These are phyloP conservation scores for Xylogone sp. DNA, from an alignment of 2,329 filamentous ascomycete species.

Conservation along the genomic window DNA sequence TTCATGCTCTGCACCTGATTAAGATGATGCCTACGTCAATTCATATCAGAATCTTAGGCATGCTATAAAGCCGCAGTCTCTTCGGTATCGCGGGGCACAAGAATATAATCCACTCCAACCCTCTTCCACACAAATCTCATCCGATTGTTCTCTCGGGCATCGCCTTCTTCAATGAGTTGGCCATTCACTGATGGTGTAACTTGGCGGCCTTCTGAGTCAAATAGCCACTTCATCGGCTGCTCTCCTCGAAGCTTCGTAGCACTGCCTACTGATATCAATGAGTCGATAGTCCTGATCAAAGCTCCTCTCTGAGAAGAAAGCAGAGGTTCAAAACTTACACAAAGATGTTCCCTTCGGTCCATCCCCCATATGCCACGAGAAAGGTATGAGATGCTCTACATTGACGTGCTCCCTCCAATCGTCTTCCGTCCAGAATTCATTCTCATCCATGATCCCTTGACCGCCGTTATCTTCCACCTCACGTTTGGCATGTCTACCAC, in stretches of 20 bases:
- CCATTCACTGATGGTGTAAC: slow-evolving; percentile 54
- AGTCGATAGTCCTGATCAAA: too few species aligned
- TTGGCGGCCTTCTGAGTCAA: slow-evolving; percentile 48
- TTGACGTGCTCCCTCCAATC: slow-evolving; percentile 50
- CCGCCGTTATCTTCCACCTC: neutral
- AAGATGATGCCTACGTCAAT: too few species aligned
- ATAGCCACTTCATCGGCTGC: slow-evolving; percentile 39
- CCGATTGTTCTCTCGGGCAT: slow-evolving; percentile 17
- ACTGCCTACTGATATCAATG: neutral
- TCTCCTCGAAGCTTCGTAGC: slow-evolving; percentile 1
- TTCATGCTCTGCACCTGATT: too few species aligned
- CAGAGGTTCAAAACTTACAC: slow-evolving; percentile 9
- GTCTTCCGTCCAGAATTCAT: slow-evolving; percentile 15
- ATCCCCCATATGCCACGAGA: slow-evolving; percentile 57
- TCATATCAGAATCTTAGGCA: too few species aligned
- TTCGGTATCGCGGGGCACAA: neutral
- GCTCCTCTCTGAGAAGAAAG: too few species aligned
- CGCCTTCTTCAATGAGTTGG: slow-evolving; percentile 45
- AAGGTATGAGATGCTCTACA: slow-evolving; percentile 46
- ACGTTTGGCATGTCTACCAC: slow-evolving; percentile 19
- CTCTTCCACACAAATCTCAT: slow-evolving; percentile 14
- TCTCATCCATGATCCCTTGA: slow-evolving; percentile 10
- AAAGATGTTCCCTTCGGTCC: slow-evolving; percentile 44
- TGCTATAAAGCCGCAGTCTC: neutral
- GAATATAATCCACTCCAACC: slow-evolving; percentile 7